Percentiles rank a stretch among this genome's conserved stretches.
phyloP scores from a whole-genome alignment of 306 rosid species.

The Lathyrus sativus region DNA sequence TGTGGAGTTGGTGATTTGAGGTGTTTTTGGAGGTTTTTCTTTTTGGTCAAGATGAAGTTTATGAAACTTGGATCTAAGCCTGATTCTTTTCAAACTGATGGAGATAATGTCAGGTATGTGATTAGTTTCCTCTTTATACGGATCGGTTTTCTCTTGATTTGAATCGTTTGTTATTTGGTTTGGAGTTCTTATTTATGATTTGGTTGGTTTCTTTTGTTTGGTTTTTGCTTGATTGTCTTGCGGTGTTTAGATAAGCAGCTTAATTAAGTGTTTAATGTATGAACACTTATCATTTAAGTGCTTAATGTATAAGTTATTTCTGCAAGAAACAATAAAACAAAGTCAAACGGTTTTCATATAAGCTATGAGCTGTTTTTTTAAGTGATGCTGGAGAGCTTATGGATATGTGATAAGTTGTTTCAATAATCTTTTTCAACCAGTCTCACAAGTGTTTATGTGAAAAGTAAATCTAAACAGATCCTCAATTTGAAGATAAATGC shows the following conservation, averaged over 20 bases:
- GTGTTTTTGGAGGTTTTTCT: constrained; percentile 1
- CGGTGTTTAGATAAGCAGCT: background rate
- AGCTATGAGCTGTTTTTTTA: background rate
- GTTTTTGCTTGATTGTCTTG: constrained; percentile 19
- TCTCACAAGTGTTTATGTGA: background rate
- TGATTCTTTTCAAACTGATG: constrained; percentile 82
- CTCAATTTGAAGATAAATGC: background rate
- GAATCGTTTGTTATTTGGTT: constrained; percentile 5
- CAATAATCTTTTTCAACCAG: background rate
- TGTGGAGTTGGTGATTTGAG: constrained; percentile 1
- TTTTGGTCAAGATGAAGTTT: constrained; percentile 71
- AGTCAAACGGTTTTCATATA: background rate
- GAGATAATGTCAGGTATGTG: constrained; percentile 63
- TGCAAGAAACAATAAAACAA: background rate
- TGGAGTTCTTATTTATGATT: constrained; percentile 22
- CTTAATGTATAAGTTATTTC: background rate
- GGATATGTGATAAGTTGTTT: background rate
- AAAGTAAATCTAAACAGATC: background rate
- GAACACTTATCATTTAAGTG: background rate
- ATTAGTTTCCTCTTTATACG: constrained; percentile 19
- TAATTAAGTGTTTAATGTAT: background rate
- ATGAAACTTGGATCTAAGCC: constrained; percentile 96
- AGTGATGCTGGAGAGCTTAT: background rate
- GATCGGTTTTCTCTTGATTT: constrained; percentile 32
- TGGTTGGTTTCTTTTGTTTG: constrained; percentile 18